phyloP scores from a whole-genome alignment of 2,329 filamentous ascomycete genomes.

The Gaeumannomyces sp. region DNA sequence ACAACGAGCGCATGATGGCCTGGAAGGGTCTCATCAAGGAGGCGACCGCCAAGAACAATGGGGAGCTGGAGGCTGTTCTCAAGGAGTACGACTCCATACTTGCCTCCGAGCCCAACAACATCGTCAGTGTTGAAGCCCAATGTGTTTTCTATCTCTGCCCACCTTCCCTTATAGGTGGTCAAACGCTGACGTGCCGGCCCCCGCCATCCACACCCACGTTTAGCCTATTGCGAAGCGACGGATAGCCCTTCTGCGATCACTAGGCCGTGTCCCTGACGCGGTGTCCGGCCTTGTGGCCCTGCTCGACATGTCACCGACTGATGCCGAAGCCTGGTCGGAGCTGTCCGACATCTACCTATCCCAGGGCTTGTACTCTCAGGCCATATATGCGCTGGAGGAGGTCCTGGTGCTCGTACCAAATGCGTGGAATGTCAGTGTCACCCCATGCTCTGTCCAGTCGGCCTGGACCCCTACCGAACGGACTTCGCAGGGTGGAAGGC shows the following conservation, averaged over 20 bases:
- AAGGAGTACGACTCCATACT: constrained; percentile 73
- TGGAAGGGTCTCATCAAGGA: constrained; percentile 79
- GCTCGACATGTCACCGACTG: constrained; percentile 78
- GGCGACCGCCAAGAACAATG: constrained; percentile 52
- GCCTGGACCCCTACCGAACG: background rate
- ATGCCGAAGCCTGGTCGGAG: constrained; percentile 91
- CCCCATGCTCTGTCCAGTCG: constrained; percentile 3
- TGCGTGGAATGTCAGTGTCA: constrained; percentile 77
- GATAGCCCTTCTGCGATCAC: constrained; percentile 69
- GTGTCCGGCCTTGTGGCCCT: constrained; percentile 67
- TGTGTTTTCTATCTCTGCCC: background rate
- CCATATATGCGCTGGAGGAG: constrained; percentile 85
- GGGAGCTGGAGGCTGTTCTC: constrained; percentile 62
- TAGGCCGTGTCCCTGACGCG: constrained; percentile 66
- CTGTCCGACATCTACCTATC: constrained; percentile 78
- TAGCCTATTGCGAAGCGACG: constrained; percentile 81
- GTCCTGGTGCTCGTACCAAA: constrained; percentile 81
- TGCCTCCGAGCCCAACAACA: constrained; percentile 52
- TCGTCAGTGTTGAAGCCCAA: constrained; percentile 48
- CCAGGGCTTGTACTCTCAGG: constrained; percentile 74
- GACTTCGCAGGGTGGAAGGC: background rate
- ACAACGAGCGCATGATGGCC: constrained; percentile 82
- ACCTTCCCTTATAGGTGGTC: background rate
- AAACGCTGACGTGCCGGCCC: background rate
- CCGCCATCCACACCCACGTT: constrained; percentile 8